Percentiles rank a stretch among this genome's conserved stretches.
Evolutionary conservation across 1,139 yeast genomes (phyloP).

Genomic region (Diutina sp.): DNA sequence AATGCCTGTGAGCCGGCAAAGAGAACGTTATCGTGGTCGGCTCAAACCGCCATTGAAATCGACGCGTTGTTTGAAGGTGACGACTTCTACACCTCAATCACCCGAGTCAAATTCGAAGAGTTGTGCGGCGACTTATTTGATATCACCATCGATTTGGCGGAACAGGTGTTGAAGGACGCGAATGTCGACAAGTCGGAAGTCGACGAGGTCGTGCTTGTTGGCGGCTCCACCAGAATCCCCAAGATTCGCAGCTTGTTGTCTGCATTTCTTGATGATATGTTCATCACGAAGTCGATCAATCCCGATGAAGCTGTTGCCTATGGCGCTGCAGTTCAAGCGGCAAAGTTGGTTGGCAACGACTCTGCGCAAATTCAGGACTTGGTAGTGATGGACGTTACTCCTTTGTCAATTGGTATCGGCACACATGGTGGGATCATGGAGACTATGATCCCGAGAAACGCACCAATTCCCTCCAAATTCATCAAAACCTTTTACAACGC

Average conservation of each 20-base stretch:
- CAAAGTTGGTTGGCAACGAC: not conserved
- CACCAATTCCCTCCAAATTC: constrained; percentile 93
- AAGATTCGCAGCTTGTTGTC: not conserved
- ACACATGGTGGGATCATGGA: constrained; percentile 98
- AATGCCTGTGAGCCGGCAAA: no score
- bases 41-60: no score
- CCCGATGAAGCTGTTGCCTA: not conserved
- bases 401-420: constrained; percentile 91
- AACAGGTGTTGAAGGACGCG: constrained; percentile 12
- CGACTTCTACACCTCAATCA: constrained; percentile 14
- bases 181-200: not conserved
- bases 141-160: constrained; percentile 26
- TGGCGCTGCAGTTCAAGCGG: not conserved
- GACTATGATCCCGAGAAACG: constrained; percentile 90
- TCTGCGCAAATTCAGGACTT: constrained; percentile 63
- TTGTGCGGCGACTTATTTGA: constrained; percentile 26
- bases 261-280: not conserved
- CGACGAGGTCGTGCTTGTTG: constrained; percentile 1
- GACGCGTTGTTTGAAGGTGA: constrained; percentile 10
- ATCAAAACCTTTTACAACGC: constrained; percentile 95
- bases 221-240: constrained; percentile 1
- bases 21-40: no score
- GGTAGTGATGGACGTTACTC: constrained; percentile 74
- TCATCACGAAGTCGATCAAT: not conserved
- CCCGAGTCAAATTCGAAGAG: constrained; percentile 29